Evolutionary conservation across 176 grass and related monocot genomes (phyloP).

Genomic region (Areca catechu): DNA sequence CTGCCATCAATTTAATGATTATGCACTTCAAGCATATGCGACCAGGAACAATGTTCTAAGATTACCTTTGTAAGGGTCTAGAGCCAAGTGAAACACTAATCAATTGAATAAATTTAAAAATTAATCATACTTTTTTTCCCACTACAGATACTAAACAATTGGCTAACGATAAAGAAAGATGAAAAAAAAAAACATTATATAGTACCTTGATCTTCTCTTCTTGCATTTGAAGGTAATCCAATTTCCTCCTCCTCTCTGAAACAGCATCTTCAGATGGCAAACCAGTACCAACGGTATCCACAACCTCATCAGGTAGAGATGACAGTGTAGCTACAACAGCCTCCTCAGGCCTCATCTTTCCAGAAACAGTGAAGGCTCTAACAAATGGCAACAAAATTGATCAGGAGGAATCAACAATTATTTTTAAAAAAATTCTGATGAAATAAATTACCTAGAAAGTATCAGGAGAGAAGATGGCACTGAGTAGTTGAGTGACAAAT

Average conservation of each 20-base stretch:
- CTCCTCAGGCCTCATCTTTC: slow-evolving; percentile 93
- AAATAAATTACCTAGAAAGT: slow-evolving; percentile 70
- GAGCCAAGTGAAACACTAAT: too few relatives aligned
- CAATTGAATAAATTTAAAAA: too few relatives aligned
- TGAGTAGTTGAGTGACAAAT: slow-evolving; percentile 87
- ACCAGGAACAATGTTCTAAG: too few relatives aligned
- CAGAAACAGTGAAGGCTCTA: slow-evolving; percentile 80
- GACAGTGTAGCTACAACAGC: slow-evolving; percentile 97
- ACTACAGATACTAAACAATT: too few relatives aligned
- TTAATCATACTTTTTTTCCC: too few relatives aligned
- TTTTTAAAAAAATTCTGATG: background rate
- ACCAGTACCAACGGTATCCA: slow-evolving; percentile 88
- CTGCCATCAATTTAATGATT: too few relatives aligned
- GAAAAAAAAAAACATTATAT: background rate
- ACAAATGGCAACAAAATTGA: slow-evolving; percentile 1
- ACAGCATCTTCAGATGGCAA: slow-evolving; percentile 97
- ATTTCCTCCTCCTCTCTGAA: slow-evolving; percentile 84
- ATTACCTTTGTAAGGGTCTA: too few relatives aligned
- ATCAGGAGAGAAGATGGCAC: slow-evolving; percentile 95
- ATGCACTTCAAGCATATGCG: too few relatives aligned
- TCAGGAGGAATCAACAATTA: background rate
- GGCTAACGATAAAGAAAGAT: too few relatives aligned
- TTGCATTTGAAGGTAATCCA: slow-evolving; percentile 98
- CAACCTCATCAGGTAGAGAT: slow-evolving; percentile 97
- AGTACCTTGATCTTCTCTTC: slow-evolving; percentile 97